Evolutionary conservation across 805 yeast species (phyloP), one percentile per base, ranked within the genome.

Genomic region (Candida coquimbonensis): DNA sequence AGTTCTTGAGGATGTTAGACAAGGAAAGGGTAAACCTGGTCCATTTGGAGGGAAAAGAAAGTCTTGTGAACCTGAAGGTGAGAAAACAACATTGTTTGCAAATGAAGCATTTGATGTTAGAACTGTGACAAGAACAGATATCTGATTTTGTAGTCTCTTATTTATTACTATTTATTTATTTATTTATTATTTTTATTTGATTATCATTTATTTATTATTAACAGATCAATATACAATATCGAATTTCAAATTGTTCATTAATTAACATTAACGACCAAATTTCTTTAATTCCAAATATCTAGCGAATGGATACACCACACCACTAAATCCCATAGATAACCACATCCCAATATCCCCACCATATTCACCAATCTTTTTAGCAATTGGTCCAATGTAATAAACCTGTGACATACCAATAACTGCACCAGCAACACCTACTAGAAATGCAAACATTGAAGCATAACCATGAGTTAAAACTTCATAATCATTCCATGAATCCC

Each of bases 341-440:
- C 90, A 85, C 77, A 83, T 80, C 24, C 93, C 96, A 36, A 88
- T 61, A 61, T 88, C 96, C 17, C 88, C 95, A 46, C 86, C 89
- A 49, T 63, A 62, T 7, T 72, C 80, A 19, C 95, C 95, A 14
- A 84, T 67, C 5, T 68, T 55, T 27, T 62, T 63, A 12, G 95
- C 95, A 11, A 87, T 53, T 0, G 87, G 87, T 0, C 96, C 96
- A 7, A 75, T 69, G 73, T 83, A 88, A 64, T 88, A 88, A 7
- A 80, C 84, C 62, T 88, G 96, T 25, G 85, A 74, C 96, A 88
- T 88, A 7, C 96, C 95, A 19, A 87, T 66, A 3, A 84, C 87
- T 0, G 87, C 95, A 40, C 95, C 96, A 0, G 78, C 84, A 16
- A 81, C 81, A 39, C 96, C 96, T 44, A 74, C 65, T 3, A 76